phyloP scores from a whole-genome alignment of 2,329 filamentous ascomycete genomes.

The Hymenoscyphus linearis region DNA sequence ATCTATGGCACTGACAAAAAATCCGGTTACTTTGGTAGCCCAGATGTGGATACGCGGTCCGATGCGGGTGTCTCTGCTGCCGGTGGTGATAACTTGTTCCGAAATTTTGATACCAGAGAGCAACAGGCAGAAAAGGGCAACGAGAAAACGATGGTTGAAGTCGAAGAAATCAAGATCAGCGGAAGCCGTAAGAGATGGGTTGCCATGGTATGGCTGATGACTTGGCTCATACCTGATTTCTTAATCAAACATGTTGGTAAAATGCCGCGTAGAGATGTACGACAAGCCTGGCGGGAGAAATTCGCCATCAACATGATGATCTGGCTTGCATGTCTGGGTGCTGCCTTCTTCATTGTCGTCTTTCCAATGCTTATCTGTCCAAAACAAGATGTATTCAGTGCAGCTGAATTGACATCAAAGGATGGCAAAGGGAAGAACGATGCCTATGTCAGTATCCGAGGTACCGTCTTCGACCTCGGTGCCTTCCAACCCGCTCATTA shows the following conservation, averaged over 20 bases:
- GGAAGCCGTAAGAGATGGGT: constrained; percentile 87
- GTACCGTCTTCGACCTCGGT: constrained; percentile 79
- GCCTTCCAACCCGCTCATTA: constrained; percentile 74
- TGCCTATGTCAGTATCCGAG: constrained; percentile 78
- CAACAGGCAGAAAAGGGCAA: constrained; percentile 95
- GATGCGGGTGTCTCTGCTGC: constrained; percentile 91
- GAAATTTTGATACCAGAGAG: constrained; percentile 87
- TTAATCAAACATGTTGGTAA: constrained; percentile 69
- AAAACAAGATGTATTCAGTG: constrained; percentile 80
- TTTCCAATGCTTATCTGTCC: constrained; percentile 90
- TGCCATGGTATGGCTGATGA: constrained; percentile 74
- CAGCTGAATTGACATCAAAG: constrained; percentile 66
- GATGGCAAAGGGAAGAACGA: constrained; percentile 61
- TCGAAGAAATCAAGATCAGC: constrained; percentile 77
- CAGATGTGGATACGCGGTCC: constrained; percentile 72
- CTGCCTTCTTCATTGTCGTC: constrained; percentile 83
- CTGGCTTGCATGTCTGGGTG: constrained; percentile 74
- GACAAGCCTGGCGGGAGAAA: constrained; percentile 96
- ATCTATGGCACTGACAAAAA: constrained; percentile 70
- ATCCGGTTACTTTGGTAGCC: constrained; percentile 72
- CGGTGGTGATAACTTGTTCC: constrained; percentile 94
- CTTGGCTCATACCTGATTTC: constrained; percentile 84
- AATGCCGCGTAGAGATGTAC: constrained; percentile 89
- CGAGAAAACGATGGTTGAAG: constrained; percentile 81
- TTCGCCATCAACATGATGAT: constrained; percentile 97